Evolutionary conservation across 148 eudicot species (phyloP), one percentile per base, ranked within the genome.

Genomic region (Polygonum aviculare): DNA sequence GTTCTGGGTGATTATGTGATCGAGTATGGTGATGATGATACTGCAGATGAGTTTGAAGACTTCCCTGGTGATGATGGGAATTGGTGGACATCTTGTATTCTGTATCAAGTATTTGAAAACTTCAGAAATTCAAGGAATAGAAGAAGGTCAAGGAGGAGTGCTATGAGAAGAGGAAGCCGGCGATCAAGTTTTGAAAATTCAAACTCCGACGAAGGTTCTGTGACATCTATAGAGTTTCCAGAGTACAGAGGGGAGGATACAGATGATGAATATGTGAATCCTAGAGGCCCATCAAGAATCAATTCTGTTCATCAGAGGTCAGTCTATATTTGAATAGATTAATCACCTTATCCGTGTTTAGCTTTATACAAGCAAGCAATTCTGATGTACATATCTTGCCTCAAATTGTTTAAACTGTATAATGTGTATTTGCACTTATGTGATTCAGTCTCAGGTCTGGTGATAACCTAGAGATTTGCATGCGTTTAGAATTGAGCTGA

Each of bases 1-100:
- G 98, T 95, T 78, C 80, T 95, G 72, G 98, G 98, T 31, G 98
- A 95, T 77, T 95, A 95, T 77, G 96, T 95, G 79, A 95, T 95
- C 74, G 98, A 95, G 79, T 95, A 92, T 83, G 98, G 96, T 59
- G 97, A 95, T 74, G 90, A 88, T 79, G 91, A 91, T 75, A 82
- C 90, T 21, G 86, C 86, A 36, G 98, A 91, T 75, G 98, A 95
- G 67, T 92, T 83, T 82, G 98, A 92, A 62, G 93, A 95, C 81
- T 95, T 90, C 74, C 92, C 85, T 74, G 86, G 97, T 31, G 94
- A 78, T 82, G 91, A 92, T 80, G 92, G 98, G 45, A 90, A 90
- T 75, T 95, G 98, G 97, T 95, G 98, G 98, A 90, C 90, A 1
- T 95, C 98, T 14, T 95, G 98, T 81, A 90, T 94, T 45, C 74